Evolutionary conservation across 495 filamentous ascomycete genomes (phyloP), one percentile per base, ranked within the genome.

Genomic region (Penicillium goetzii): DNA sequence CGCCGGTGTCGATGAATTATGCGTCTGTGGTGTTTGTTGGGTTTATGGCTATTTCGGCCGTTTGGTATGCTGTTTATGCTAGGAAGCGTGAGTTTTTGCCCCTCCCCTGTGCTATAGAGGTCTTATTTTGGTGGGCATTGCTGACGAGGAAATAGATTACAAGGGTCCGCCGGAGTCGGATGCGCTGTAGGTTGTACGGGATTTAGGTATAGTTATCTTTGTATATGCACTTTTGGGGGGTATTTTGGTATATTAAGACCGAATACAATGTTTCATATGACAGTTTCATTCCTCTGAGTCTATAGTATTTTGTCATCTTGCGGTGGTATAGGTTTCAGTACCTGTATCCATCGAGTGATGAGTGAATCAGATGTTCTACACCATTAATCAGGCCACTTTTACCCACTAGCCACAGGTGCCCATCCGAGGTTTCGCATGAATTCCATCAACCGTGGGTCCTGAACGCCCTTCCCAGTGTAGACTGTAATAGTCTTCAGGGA

Each of bases 1-100:
- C 80, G 10, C 17, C 71, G 0, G 62, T 68, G 0, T 78, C 71
- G 38, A 86, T 86, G 80, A 87, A 89, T 72, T 89, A 89, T 73
- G 87, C 87, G 9, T 80, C 77, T 0, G 86, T 87, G 2, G 86
- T 89, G 7, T 88, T 90, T 71, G 77, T 84, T n/a, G 85, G 83
- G 4, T 82, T 83, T 51, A 69, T 76, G 73, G 68, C 66, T 28
- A 73, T 84, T 49, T 68, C 74, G 4, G 78, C 64, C 0, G 56
- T 71, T 17, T 84, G 82, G 82, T 84, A 79, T 70, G 45, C 64
- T 1, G 64, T 80, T 41, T 78, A 81, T 77, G 81, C 79, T 52
- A 66, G 76, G 50, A 82, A 75, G 56, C 72, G 81, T 83, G 59
- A 66, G 76, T 78, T 50, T 54, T 56, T 28, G 45, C 32, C 47